phyloP scores from a whole-genome alignment of 768 basidiomycete genomes.

The Leccinum barrowsii region DNA sequence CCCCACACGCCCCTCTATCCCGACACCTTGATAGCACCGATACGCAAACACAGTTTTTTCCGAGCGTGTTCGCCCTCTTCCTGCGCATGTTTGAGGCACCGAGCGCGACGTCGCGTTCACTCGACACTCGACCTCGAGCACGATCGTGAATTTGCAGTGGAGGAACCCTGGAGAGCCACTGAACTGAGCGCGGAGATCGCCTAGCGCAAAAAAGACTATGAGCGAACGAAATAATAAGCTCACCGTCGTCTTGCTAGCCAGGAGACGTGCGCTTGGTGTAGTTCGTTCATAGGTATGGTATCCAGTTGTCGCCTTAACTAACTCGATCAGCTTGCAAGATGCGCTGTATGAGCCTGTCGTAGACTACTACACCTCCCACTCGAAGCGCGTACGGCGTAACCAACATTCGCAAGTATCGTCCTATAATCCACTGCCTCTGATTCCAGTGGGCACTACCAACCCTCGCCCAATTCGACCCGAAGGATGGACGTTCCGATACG shows the following conservation, averaged over 20 bases:
- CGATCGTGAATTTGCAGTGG: slow-evolving; percentile 55
- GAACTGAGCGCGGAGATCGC: slow-evolving; percentile 54
- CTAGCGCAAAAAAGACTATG: too few species aligned
- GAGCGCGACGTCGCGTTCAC: slow-evolving; percentile 40
- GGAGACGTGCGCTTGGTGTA: slow-evolving; percentile 79
- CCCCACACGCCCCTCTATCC: slow-evolving; percentile 89
- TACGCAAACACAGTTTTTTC: slow-evolving; percentile 91
- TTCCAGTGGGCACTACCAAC: too few species aligned
- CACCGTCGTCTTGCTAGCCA: slow-evolving; percentile 91
- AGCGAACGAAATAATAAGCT: slow-evolving; percentile 75
- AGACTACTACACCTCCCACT: slow-evolving; percentile 49
- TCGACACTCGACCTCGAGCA: slow-evolving; percentile 53
- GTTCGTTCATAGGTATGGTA: slow-evolving; percentile 58
- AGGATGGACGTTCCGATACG: too few species aligned
- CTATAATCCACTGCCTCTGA: too few species aligned
- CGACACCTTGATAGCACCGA: slow-evolving; percentile 96
- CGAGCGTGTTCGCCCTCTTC: slow-evolving; percentile 92
- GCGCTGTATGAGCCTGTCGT: slow-evolving; percentile 70
- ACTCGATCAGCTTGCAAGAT: slow-evolving; percentile 65
- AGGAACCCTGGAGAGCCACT: slow-evolving; percentile 69
- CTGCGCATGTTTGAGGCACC: slow-evolving; percentile 74
- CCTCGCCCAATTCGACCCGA: too few species aligned
- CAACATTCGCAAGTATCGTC: too few species aligned
- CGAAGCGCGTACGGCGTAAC: slow-evolving; percentile 62
- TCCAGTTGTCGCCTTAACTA: not conserved